Conservation (phyloP, 306 rosid species). For the Castanospermum australe region DNA sequence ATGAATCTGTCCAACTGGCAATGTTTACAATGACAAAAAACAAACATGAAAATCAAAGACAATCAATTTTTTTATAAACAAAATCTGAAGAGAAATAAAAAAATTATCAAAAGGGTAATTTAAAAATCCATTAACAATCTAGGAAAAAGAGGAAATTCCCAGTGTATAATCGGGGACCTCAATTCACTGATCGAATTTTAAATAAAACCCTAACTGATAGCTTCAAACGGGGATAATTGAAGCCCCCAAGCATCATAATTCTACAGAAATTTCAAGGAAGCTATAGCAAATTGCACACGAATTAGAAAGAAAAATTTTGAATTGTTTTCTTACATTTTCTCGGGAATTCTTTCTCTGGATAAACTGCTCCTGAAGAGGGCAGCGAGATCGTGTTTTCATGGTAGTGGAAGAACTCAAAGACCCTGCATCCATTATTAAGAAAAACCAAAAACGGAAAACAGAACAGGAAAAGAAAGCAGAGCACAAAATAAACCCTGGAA, state of each 20-base stretch:
- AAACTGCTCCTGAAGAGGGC: conserved; percentile 45
- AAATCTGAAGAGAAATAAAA: not conserved
- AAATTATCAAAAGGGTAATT: not conserved
- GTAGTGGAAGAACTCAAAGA: conserved; percentile 33
- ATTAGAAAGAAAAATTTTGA: not conserved
- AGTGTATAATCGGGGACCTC: not conserved
- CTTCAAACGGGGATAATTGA: not conserved
- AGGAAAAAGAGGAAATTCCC: not conserved
- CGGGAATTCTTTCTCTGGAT: conserved; percentile 35
- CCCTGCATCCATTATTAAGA: conserved; percentile 49
- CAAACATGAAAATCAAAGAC: not conserved
- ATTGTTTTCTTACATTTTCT: conserved; percentile 39
- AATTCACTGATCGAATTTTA: not conserved
- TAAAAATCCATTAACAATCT: not conserved
- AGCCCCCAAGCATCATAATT: not conserved
- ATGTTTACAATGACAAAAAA: not conserved
- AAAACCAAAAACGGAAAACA: not conserved
- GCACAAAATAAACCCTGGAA: not conserved
- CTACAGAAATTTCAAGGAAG: not conserved
- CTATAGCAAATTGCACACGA: not conserved
- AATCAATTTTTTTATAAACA: not conserved
- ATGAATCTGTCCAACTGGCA: conserved; percentile 66
- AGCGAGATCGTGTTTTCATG: conserved; percentile 22
- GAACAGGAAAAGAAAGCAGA: not conserved
- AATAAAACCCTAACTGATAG: not conserved